Evolutionary conservation across 2,329 filamentous ascomycete genomes (phyloP), one percentile per base, ranked within the genome.

Genomic region (Stromatinia cepivora): DNA sequence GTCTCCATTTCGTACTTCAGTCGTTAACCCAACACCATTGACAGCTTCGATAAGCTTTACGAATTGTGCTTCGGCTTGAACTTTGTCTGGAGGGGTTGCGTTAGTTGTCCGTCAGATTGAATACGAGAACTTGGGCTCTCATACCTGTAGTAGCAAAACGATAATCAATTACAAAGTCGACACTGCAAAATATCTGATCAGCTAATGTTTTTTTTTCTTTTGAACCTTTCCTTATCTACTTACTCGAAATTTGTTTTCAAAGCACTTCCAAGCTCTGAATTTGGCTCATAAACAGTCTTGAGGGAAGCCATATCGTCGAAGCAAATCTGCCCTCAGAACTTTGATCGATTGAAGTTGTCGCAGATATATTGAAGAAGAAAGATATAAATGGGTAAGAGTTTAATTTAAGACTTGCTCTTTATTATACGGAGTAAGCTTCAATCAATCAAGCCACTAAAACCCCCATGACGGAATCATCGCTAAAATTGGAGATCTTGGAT

Each of bases 141-240:
- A 28, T 83, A 91, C 92, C 87, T 69, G 88, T 85, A 57, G 87
- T 83, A 36, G 88, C 86, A 77, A 94, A 90, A 70, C 89, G 85
- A 81, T 92, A 97, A 77, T 89, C 87, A 72, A 97, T 86, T 69
- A 97, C 93, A 84, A 93, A 97, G 83, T 97, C 94, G 71, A 97
- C 92, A 67, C 92, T 87, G 76, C 8, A n/a, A 69, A 34, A 52
- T 54, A 36, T 2, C 11, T 25, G 31, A 54, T 71, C 28, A 73
- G 70, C 67, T 64, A 67, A 67, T 66, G 25, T 56, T 42, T 62
- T 13, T 42, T 15, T 42, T 15, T 42, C 13, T 42, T 42, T 25
- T 39, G 8, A n/a, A 61, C 6, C 34, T 11, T 36, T 31, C 34
- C n/a, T 25, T 25, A 39, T 31, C 42, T n/a, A 75, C 79, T 48